Evolutionary conservation across 768 basidiomycete species (phyloP).

Genomic region (Amylocystis lapponica): DNA sequence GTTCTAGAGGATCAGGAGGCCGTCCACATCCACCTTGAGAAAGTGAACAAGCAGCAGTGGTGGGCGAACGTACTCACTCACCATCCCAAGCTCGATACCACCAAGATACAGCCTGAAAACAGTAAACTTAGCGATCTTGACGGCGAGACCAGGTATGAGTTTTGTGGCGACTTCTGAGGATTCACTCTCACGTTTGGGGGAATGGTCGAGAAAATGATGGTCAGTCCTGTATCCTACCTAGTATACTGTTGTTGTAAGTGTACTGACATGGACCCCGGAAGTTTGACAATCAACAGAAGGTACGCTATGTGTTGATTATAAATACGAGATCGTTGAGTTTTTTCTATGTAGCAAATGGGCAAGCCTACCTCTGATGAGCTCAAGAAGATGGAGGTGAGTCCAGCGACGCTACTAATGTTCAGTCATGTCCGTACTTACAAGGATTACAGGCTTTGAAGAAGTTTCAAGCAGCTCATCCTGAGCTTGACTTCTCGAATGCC

Average conservation of each 20-base stretch:
- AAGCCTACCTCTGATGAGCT: slow-evolving; percentile 95
- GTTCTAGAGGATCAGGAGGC: slow-evolving; percentile 70
- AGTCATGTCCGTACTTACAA: too few species aligned
- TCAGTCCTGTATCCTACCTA: slow-evolving; percentile 35
- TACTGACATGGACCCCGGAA: too few species aligned
- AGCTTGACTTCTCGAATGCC: slow-evolving; percentile 90
- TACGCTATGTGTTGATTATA: too few species aligned
- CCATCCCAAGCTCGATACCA: slow-evolving; percentile 95
- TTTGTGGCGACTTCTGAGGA: too few species aligned
- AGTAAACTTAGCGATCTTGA: slow-evolving; percentile 96
- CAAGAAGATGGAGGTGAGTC: slow-evolving; percentile 81
- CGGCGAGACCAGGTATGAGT: slow-evolving; percentile 84
- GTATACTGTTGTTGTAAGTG: too few species aligned
- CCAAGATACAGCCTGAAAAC: slow-evolving; percentile 91
- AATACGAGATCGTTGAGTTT: too few species aligned
- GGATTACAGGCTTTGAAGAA: slow-evolving; percentile 76
- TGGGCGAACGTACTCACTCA: slow-evolving; percentile 96
- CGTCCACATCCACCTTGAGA: slow-evolving; percentile 77
- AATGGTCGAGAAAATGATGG: slow-evolving; percentile 99
- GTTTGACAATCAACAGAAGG: slow-evolving; percentile 80
- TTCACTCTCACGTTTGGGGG: slow-evolving; percentile 43
- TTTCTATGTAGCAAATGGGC: slow-evolving; percentile 91
- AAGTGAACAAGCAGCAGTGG: slow-evolving; percentile 86
- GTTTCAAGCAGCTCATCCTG: slow-evolving; percentile 87
- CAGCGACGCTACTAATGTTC: neutral